Base-by-base conservation (phyloP, 2,329 filamentous ascomycete species). In the Colletotrichum cereale region DNA sequence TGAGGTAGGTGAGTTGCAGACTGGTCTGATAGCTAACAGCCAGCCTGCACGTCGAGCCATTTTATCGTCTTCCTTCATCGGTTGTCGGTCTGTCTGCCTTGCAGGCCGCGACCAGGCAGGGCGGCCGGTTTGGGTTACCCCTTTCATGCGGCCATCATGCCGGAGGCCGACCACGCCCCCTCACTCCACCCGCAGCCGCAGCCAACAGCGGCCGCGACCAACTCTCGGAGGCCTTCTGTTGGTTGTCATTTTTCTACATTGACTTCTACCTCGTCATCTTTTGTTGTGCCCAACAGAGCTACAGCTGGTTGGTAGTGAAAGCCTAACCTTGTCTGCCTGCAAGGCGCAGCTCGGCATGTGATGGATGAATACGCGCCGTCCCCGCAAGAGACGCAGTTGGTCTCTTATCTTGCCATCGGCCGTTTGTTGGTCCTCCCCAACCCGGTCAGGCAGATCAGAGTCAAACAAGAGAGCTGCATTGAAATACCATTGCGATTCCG, bases 131-230 rank as follows among this genome's bases (percentile, higher is more conserved):
- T 24, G 16, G 18, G 26, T 53, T 53, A 65, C 52, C 10, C 21
- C 61, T 24, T 56, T 21, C 67, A 48, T 24, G 44, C 42, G 26
- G 36, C 36, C 52, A 7, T 52, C 34, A 53, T 71, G 68, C 64
- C 24, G 68, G 68, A 71, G 68, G 68, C 68, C 64, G 36, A 26
- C 64, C 38, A n/a, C n/a, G 10, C 44, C 47, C 52, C 34, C 52
- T 38, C n/a, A 53, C 63, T 29, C 18, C 26, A 14, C 52, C 18
- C 48, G n/a, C 58, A 29, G 57, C 18, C 48, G n/a, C 58, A 29
- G 57, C 67, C 63, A 69, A 64, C 64, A n/a, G 26, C 48, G 14
- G 34, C 31, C 48, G 47, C 60, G 57, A 44, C 47, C 31, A 34
- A n/a, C 44, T 36, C 44, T 44, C 34, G 63, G 44, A n/a, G 7